Evolutionary conservation across 306 rosid genomes (phyloP).

Genomic region (apple (Malus domestica)): ASM211411v1 NC_041795.1:30614501-30615000

Average conservation of each 20-base stretch:
- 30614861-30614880: slow-evolving; percentile 78
- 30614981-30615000: slow-evolving; percentile 5
- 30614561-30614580: slow-evolving; percentile 96
- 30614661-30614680: slow-evolving; percentile 88
- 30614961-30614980: slow-evolving; percentile 69
- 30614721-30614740: slow-evolving; percentile 91
- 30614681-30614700: slow-evolving; percentile 95
- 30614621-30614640: slow-evolving; percentile 74
- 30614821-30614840: slow-evolving; percentile 88
- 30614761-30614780: slow-evolving; percentile 81
- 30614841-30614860: slow-evolving; percentile 68
- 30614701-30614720: slow-evolving; percentile 82
- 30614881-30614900: slow-evolving; percentile 74
- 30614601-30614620: slow-evolving; percentile 89
- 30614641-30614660: slow-evolving; percentile 81
- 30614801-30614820: slow-evolving; percentile 94
- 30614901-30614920: slow-evolving; percentile 41
- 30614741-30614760: slow-evolving; percentile 98
- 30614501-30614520: slow-evolving; percentile 76
- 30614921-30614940: slow-evolving; percentile 40
- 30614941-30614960: slow-evolving; percentile 98
- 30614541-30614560: slow-evolving; percentile 93
- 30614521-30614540: slow-evolving; percentile 96
- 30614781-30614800: slow-evolving; percentile 82
- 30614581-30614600: slow-evolving; percentile 92